Evolutionary conservation across 306 rosid species (phyloP).

Genomic region (Pyrus pyrifolia): DNA sequence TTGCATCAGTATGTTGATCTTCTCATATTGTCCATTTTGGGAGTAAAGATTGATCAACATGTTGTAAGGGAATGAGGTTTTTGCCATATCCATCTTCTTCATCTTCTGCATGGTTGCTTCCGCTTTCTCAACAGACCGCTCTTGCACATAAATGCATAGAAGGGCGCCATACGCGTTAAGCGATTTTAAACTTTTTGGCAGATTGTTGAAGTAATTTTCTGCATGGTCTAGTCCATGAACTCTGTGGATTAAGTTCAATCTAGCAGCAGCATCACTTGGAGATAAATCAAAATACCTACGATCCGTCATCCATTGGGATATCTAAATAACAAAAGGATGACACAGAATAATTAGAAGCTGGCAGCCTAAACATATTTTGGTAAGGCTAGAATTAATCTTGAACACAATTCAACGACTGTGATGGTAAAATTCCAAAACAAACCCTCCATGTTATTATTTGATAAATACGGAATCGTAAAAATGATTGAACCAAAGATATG

Average conservation of each 20-base stretch:
- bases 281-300: constrained; percentile 19
- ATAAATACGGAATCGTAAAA: background rate
- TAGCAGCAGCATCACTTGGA: constrained; percentile 23
- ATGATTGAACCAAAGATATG: background rate
- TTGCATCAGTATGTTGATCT: constrained; percentile 25
- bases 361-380: background rate
- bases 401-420: background rate
- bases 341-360: background rate
- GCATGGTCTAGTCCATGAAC: constrained; percentile 31
- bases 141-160: constrained; percentile 22
- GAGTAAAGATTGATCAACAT: constrained; percentile 31
- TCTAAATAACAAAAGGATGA: constrained; percentile 9
- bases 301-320: constrained; percentile 37
- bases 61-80: constrained; percentile 27
- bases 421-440: background rate
- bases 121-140: constrained; percentile 23
- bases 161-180: constrained; percentile 20
- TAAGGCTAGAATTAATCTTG: background rate
- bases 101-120: constrained; percentile 26
- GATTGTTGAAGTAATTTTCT: constrained; percentile 25
- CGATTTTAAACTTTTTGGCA: constrained; percentile 18
- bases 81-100: constrained; percentile 17
- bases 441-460: too few species aligned
- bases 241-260: constrained; percentile 27
- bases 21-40: constrained; percentile 24